A percentile compares a stretch with the other conserved stretches of the same genome.
phyloP scores from a whole-genome alignment of 768 basidiomycete species.

The Naematelia encephala region DNA sequence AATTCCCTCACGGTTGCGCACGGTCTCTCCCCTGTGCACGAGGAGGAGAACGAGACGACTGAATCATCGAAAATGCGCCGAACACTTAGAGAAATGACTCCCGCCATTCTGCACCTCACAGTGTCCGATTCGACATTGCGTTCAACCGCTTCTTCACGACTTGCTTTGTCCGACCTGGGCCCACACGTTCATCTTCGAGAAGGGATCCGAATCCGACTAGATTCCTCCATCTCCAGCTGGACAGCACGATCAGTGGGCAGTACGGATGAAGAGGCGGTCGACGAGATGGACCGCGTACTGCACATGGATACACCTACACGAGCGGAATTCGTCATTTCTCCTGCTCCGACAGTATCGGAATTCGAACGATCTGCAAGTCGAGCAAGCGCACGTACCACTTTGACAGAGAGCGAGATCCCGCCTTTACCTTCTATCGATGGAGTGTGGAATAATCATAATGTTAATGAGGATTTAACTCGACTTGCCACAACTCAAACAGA shows the following conservation, averaged over 20 bases:
- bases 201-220: neutral
- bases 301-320: conserved; percentile 45
- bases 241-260: neutral
- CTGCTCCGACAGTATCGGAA: conserved; percentile 9
- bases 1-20: conserved; percentile 7
- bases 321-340: conserved; percentile 42
- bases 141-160: neutral
- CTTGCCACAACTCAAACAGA: no score
- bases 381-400: neutral
- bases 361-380: neutral
- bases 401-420: neutral
- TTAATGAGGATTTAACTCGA: no score
- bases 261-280: conserved; percentile 28
- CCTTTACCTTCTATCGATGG: neutral
- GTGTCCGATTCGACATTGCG: neutral
- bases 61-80: conserved; percentile 3
- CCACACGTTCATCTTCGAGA: neutral
- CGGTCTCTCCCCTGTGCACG: conserved; percentile 5
- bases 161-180: neutral
- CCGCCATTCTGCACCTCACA: conserved; percentile 1
- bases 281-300: conserved; percentile 42
- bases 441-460: neutral
- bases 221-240: neutral
- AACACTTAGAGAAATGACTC: neutral
- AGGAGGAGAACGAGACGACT: conserved; percentile 8